Evolutionary conservation across 352 stramenopile species (phyloP), one percentile per base, ranked within the genome.

Genomic region (Phytopythium mirpurense): DNA sequence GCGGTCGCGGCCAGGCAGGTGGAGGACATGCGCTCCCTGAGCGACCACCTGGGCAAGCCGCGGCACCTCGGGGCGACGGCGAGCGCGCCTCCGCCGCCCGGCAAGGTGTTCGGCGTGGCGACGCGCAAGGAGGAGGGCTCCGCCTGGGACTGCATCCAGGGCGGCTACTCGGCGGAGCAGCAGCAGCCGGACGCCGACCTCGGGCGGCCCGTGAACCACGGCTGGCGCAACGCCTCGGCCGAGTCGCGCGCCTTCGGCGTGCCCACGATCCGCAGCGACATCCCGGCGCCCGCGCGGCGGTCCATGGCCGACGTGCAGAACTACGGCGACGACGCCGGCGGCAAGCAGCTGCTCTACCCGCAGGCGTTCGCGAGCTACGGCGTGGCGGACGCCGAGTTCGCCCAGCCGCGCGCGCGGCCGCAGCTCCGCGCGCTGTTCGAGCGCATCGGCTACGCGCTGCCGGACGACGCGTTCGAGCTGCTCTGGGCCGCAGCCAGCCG

Each of bases 231-330:
- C 60, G 59, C 61, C 14, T 90, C 80, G 5, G 54, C 69, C 45
- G 70, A 82, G 41, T 68, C 65, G 31, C 68, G 86, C 2, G 66
- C 61, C 21, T 97, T 96, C 63, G 88, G 91, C 12, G 69, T 87
- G 2, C 89, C 91, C 5, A 93, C 73, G n/a, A 80, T 97, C 31
- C 78, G 89, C 1, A 83, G 67, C 10, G 89, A 97, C 56, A 95
- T 96, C 43, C 66, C 79, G 2, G 67, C 74, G 31, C 87, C 88
- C 19, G 62, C 63, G 7, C 77, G 68, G 11, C 60, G 78, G 16
- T 96, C 87, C 6, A 70, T 97, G n/a, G 88, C 87, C 9, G 87
- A 97, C 57, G 70, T 60, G 32, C 87, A 96, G 58, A 97, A 97
- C 59, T 97, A 96, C 58, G 88, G 88, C 43, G 87, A 97, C 52